Base-by-base conservation (phyloP, 768 basidiomycete species). In the Rhizopogon rudus region DNA sequence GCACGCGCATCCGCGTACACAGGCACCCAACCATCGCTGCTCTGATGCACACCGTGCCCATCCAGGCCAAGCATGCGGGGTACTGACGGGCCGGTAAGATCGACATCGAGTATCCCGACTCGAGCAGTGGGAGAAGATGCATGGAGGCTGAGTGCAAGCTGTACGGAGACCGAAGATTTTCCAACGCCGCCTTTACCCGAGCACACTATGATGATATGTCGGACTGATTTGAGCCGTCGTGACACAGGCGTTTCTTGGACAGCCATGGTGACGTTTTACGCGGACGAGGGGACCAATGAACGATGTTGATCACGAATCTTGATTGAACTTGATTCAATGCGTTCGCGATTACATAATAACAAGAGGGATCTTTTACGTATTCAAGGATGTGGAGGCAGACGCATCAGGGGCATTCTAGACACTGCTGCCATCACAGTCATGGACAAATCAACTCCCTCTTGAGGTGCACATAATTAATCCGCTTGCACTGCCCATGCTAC, bases 111-210 rank as follows among this genome's bases (percentile, higher is more conserved):
- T 44, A 98, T 84, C n/a, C 92, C 93, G 25, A 93, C 88, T 57
- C 82, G 83, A 5, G 81, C 79, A 37, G 71, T 80, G 5, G 87
- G 83, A 2, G 84, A 79, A 22, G 81, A 85, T 2, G 78, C 76
- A 73, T 90, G 83, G 7, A 99, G 83, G 58, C 86, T 91, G 49
- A 98, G 81, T 0, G 97, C 95, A 31, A 98, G 80, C 63, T 98
- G 97, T 6, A 88, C 83, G 2, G 93, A 85, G 22, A 98, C 88
- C 1, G 93, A 96, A n/a, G 95, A 98, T 74, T 99, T 99, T 54
- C 97, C 97, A 41, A 98, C 97, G 37, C 96, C 97, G 35, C 97
- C 97, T 71, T 99, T 99, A 7, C 97, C 97, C 0, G 94, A 92
- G 40, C 95, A 81, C 54, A 99, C 93, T 59, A 98, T 84, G 61